Conservation (phyloP, 176 grass and related monocot species). For the Saccharum officinarum region DNA sequence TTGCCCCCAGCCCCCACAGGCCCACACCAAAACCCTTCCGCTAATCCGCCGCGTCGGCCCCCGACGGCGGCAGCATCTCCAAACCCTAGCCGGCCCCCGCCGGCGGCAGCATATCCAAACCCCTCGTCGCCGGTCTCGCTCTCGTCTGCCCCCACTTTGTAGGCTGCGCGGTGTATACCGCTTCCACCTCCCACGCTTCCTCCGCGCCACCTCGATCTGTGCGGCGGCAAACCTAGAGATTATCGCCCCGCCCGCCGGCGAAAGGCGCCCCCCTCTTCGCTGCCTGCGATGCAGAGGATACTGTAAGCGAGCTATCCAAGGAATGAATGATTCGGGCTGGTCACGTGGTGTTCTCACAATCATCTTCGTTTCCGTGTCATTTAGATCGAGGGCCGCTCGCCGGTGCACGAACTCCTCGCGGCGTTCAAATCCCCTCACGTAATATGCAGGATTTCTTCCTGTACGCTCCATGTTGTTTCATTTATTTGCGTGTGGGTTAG, state of each 20-base stretch:
- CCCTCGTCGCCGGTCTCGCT: not conserved
- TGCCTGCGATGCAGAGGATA: conserved; percentile 49
- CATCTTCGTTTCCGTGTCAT: not conserved
- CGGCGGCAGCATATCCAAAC: not conserved
- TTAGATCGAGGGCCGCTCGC: conserved; percentile 56
- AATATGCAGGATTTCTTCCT: conserved; percentile 19
- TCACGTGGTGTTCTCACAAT: conserved; percentile 23
- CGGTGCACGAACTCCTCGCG: conserved; percentile 36
- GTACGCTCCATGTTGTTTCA: not conserved
- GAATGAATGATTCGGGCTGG: not conserved
- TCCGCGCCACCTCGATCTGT: not conserved
- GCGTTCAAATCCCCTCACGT: conserved; percentile 10
- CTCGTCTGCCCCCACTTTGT: not conserved
- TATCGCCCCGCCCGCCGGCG: not conserved
- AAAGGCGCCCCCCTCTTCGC: not conserved
- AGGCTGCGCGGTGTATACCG: not conserved
- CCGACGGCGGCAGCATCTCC: too few species aligned
- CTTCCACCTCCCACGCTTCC: not conserved
- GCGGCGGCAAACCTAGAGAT: not conserved
- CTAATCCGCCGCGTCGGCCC: not conserved
- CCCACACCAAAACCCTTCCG: not conserved
- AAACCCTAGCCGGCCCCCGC: not conserved
- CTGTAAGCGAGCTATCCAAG: conserved; percentile 32
- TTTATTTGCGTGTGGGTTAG: not conserved
- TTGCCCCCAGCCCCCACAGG: not conserved